Evolutionary conservation across 306 rosid species (phyloP), one percentile per base, ranked within the genome.

Genomic region (Amphicarpaea edgeworthii): DNA sequence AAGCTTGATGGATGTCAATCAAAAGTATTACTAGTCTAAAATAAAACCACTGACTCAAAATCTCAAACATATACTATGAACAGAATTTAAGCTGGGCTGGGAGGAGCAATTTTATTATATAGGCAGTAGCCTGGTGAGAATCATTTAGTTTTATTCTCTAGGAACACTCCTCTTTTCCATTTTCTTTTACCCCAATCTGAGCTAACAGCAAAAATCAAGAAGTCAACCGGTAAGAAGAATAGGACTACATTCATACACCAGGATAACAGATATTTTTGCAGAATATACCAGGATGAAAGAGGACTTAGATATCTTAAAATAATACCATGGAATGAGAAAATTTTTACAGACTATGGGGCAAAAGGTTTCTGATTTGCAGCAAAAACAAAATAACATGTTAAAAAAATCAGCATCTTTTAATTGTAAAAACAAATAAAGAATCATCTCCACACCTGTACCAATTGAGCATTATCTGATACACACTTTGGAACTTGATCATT

Each of bases 401-500:
- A 50, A 70, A 61, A 43, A 77, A 77, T 61, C 57, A 43, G 26
- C 51, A 83, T 74, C 62, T 32, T 51, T 66, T 84, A 72, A 55
- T 67, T 66, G 66, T 19, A 47, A 83, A 79, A 15, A 16, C 49
- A 76, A 77, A 53, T 20, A 51, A 72, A 8, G 38, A 53, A 24
- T 60, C 62, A 71, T 71, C 12, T 59, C 10, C 86, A 2, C 54
- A 93, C 98, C 97, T 86, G 96, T 55, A 92, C 96, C 64, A 90
- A 81, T 86, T 85, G 88, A 76, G 80, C 90, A 34, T 74, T 84
- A 83, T 83, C 84, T 77, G 85, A 83, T 81, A 79, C 89, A 83
- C 97, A 92, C 79, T 89, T 95, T 5, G 96, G 92, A 87, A 86
- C 88, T 79, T 80, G 89, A 63, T 83, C 87, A n/a, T 89, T 86